Conservation (phyloP, 2,329 filamentous ascomycete species). For the Tolypocladium amazonense region DNA sequence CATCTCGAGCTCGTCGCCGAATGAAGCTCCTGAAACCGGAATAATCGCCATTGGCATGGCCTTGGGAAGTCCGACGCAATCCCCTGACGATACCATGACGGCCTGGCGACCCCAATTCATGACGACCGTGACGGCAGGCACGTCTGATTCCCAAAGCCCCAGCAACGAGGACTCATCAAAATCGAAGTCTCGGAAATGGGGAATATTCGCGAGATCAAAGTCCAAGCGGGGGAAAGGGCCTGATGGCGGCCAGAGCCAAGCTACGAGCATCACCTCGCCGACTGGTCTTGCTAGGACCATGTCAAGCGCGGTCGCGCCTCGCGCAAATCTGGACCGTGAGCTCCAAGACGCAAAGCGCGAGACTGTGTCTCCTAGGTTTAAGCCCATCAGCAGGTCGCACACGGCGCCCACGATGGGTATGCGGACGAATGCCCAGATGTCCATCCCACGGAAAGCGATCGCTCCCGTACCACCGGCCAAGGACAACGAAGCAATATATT, state of each 20-base stretch:
- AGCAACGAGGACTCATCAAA: conserved; percentile 15
- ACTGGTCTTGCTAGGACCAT: neutral
- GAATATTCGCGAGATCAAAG: conserved; percentile 39
- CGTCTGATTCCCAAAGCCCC: conserved; percentile 7
- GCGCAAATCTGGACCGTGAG: neutral
- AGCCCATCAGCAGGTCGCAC: neutral
- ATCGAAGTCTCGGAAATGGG: conserved; percentile 46
- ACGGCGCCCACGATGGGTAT: neutral
- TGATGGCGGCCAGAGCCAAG: neutral
- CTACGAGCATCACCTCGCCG: neutral
- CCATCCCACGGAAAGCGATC: neutral
- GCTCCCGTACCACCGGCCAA: neutral
- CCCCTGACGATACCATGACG: conserved; percentile 14
- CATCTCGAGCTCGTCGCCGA: conserved; percentile 9
- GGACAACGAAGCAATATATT: neutral
- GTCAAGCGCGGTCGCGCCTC: neutral
- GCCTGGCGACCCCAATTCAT: conserved; percentile 17
- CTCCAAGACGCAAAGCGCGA: neutral
- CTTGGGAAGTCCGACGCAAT: conserved; percentile 55
- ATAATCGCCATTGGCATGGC: conserved; percentile 59
- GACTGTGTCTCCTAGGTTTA: neutral
- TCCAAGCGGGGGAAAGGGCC: conserved; percentile 16
- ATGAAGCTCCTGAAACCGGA: conserved; percentile 17
- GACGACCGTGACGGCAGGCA: conserved; percentile 13
- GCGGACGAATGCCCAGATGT: neutral